These are phyloP conservation scores for Boechera divaricarpa DNA, from an alignment of 345 rosid genomes.

Conservation along the genomic window DNA sequence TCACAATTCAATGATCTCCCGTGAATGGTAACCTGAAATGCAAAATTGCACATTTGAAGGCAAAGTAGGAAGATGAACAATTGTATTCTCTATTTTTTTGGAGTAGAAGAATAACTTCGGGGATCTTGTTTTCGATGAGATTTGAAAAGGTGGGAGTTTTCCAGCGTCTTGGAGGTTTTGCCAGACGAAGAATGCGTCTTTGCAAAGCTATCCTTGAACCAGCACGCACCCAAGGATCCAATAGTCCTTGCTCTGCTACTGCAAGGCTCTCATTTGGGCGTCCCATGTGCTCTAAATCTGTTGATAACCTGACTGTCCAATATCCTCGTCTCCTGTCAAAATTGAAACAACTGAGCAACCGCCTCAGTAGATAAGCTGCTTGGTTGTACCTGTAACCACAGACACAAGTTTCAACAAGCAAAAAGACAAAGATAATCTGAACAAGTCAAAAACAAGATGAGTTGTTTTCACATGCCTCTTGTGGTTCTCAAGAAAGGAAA, in stretches of 20 bases:
- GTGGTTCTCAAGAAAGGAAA: slow-evolving; percentile 82
- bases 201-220: slow-evolving; percentile 88
- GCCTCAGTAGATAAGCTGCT: slow-evolving; percentile 62
- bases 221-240: slow-evolving; percentile 93
- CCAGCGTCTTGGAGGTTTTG: slow-evolving; percentile 99
- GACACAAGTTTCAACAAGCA: slow-evolving; percentile 27
- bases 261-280: slow-evolving; percentile 72
- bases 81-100: background rate
- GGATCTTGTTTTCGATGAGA: slow-evolving; percentile 62
- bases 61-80: background rate
- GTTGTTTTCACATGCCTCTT: slow-evolving; percentile 61
- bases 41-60: background rate
- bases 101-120: slow-evolving; percentile 54
- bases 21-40: slow-evolving; percentile 66
- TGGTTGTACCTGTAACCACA: slow-evolving; percentile 63
- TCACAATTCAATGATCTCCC: slow-evolving; percentile 91
- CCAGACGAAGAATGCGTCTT: slow-evolving; percentile 78
- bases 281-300: slow-evolving; percentile 85
- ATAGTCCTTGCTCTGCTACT: slow-evolving; percentile 79
- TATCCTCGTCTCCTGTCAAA: slow-evolving; percentile 89
- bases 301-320: slow-evolving; percentile 89
- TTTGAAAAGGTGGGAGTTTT: slow-evolving; percentile 71
- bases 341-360: slow-evolving; percentile 60
- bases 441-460: background rate
- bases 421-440: background rate